These are phyloP conservation scores for Clavariopsis aquatica DNA, from an alignment of 495 filamentous ascomycete genomes.

Conservation along the genomic window DNA sequence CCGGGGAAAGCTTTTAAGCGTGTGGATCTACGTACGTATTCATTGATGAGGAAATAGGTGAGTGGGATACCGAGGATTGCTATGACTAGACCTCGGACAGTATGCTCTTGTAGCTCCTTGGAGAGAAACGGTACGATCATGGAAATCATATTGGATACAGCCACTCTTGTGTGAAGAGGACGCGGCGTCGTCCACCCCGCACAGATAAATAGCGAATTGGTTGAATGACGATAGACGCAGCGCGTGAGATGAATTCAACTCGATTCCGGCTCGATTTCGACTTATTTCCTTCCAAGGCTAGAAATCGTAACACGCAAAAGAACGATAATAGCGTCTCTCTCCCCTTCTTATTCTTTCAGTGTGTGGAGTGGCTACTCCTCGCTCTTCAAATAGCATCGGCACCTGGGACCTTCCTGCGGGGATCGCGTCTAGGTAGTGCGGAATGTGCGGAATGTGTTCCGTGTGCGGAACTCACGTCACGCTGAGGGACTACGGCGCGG, in stretches of 20 bases:
- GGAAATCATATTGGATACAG: constrained; percentile 18
- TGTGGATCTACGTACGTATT: constrained; percentile 17
- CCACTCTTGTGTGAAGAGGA: too few relatives aligned
- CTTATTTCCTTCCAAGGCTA: background rate
- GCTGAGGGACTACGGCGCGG: too few relatives aligned
- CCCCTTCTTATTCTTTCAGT: background rate
- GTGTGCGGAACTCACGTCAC: background rate
- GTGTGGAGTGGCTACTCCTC: background rate
- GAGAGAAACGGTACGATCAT: constrained; percentile 24
- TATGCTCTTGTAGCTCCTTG: constrained; percentile 6
- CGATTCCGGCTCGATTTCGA: background rate
- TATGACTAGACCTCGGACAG: constrained; percentile 14
- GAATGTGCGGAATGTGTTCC: constrained; percentile 25
- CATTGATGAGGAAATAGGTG: constrained; percentile 28
- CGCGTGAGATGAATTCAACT: too few relatives aligned
- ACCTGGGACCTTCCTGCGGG: constrained; percentile 12
- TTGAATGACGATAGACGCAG: too few relatives aligned
- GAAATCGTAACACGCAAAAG: background rate
- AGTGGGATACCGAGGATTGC: constrained; percentile 20
- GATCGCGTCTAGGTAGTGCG: background rate
- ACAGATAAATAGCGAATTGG: background rate
- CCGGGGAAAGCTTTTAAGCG: constrained; percentile 48
- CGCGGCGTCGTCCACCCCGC: too few relatives aligned
- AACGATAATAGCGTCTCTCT: background rate
- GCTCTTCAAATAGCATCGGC: constrained; percentile 1